These are phyloP conservation scores for Lasiosphaeris hirsuta DNA, from an alignment of 495 filamentous ascomycete genomes.

Conservation along the genomic window DNA sequence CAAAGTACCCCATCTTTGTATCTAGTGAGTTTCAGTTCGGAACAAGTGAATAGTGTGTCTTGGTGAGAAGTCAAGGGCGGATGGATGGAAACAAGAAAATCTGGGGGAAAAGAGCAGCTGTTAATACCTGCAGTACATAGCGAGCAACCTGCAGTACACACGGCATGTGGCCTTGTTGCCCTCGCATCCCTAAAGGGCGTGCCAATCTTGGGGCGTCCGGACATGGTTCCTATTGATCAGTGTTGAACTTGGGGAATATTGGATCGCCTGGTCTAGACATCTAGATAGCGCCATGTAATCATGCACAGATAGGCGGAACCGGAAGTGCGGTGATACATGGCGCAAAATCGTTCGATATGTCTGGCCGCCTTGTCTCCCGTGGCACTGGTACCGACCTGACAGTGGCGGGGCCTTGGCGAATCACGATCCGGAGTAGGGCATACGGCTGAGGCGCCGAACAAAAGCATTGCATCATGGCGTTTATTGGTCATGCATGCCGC, in stretches of 20 bases:
- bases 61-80: too few relatives aligned
- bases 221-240: not conserved
- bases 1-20: constrained; percentile 3
- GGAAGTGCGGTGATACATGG: not conserved
- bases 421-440: not conserved
- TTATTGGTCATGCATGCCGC: not conserved
- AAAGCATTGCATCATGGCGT: not conserved
- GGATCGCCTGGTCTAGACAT: not conserved
- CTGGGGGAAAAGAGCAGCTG: not conserved
- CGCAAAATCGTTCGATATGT: not conserved
- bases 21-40: not conserved
- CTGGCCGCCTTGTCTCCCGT: too few relatives aligned
- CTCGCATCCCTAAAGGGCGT: not conserved
- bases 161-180: not conserved
- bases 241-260: too few relatives aligned
- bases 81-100: too few relatives aligned
- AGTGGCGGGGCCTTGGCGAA: not conserved
- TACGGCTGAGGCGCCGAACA: not conserved
- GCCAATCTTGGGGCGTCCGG: not conserved
- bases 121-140: not conserved
- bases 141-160: not conserved
- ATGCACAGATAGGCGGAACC: constrained; percentile 1
- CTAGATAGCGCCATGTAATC: not conserved
- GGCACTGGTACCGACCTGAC: too few relatives aligned
- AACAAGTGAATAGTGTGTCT: too few relatives aligned